A percentile compares a stretch with the other conserved stretches of the same genome.
Conservation (phyloP, 495 filamentous ascomycete genomes). For the Chaetomium tenue region DNA sequence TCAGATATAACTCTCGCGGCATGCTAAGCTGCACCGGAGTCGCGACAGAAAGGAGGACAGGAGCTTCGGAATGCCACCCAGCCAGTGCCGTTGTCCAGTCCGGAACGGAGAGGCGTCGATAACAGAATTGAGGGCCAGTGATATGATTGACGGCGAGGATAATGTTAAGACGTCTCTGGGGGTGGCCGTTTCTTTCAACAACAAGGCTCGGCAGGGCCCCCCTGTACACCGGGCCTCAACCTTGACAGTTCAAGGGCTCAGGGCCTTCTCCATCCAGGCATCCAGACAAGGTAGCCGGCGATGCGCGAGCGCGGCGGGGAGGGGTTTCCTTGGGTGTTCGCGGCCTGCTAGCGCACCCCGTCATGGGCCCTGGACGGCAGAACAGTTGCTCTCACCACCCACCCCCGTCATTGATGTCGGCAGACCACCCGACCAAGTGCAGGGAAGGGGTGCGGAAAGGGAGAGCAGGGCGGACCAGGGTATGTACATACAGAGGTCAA, state of each 20-base stretch:
- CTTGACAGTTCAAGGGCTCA: constrained; percentile 17
- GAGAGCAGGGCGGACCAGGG: constrained; percentile 16
- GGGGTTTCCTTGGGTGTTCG: constrained; percentile 11
- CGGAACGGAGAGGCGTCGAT: constrained; percentile 21
- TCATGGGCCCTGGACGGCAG: constrained; percentile 14
- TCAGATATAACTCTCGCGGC: constrained; percentile 31
- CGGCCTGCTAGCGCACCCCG: constrained; percentile 11
- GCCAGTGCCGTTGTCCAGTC: constrained; percentile 18
- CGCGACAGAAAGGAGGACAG: constrained; percentile 13
- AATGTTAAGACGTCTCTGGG: constrained; percentile 2
- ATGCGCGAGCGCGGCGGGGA: constrained; percentile 19
- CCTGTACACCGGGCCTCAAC: constrained; percentile 8
- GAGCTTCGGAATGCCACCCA: constrained; percentile 20
- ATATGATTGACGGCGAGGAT: constrained; percentile 36
- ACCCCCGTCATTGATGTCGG: constrained; percentile 11
- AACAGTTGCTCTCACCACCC: constrained; percentile 11
- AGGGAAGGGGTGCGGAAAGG: constrained; percentile 3
- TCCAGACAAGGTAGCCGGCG: constrained; percentile 18
- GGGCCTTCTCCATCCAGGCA: constrained; percentile 4
- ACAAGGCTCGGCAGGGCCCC: constrained; percentile 11
- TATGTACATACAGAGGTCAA: too few relatives aligned
- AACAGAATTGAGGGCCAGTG: constrained; percentile 25
- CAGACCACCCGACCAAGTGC: constrained; percentile 15
- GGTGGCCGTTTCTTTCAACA: constrained; percentile 10
- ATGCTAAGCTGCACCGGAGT: constrained; percentile 29